phyloP scores from a whole-genome alignment of 1,139 yeast species.

The Sugiyamaella grinbergsii region DNA sequence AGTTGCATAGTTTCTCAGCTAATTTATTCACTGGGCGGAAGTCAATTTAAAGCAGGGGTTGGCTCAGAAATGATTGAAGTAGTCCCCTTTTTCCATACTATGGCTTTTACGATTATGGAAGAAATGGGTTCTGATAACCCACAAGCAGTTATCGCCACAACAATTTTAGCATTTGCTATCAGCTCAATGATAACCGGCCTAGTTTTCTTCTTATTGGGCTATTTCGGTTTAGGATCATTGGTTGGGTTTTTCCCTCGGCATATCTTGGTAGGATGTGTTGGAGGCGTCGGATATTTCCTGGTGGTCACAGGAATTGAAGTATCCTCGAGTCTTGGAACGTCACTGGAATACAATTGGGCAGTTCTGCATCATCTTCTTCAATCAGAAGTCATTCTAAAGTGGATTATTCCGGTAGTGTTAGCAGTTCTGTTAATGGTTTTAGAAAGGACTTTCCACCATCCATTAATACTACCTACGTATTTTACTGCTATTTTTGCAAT shows the following conservation, averaged over 20 bases:
- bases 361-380: conserved; percentile 56
- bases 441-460: conserved; percentile 63
- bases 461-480: conserved; percentile 78
- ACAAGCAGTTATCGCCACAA: conserved; percentile 77
- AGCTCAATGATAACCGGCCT: conserved; percentile 85
- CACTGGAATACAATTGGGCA: conserved; percentile 61
- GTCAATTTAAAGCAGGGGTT: conserved; percentile 83
- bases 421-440: conserved; percentile 58
- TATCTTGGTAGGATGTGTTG: conserved; percentile 93
- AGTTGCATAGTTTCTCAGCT: conserved; percentile 87
- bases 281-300: conserved; percentile 95
- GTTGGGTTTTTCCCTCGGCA: conserved; percentile 97
- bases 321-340: conserved; percentile 74
- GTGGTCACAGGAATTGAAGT: conserved; percentile 91
- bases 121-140: conserved; percentile 57
- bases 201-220: conserved; percentile 76
- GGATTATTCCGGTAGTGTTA: conserved; percentile 70
- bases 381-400: conserved; percentile 55
- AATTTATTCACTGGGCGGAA: conserved; percentile 86
- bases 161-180: conserved; percentile 79
- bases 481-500: conserved; percentile 69
- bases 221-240: conserved; percentile 73
- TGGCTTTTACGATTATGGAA: conserved; percentile 73
- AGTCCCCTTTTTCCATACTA: conserved; percentile 94
- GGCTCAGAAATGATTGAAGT: conserved; percentile 99